Percentiles rank a stretch among this genome's conserved stretches.
phyloP scores from a whole-genome alignment of 257 asterid genomes.

The Solanum virginianum region DNA sequence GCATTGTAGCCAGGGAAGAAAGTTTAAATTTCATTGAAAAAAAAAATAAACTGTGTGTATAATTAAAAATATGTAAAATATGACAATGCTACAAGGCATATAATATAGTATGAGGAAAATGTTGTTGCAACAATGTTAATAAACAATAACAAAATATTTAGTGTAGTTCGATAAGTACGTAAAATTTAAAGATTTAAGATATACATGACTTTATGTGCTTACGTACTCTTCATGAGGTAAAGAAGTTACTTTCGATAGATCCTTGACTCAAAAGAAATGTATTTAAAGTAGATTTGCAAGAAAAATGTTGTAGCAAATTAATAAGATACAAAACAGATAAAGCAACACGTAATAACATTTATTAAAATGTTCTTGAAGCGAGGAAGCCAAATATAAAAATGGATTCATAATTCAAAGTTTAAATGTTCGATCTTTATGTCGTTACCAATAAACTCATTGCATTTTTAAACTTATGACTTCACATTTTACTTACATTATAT shows the following conservation, averaged over 20 bases:
- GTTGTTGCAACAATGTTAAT: background rate
- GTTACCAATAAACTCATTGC: background rate
- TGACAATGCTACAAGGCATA: background rate
- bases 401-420: no score
- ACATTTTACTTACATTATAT: no score
- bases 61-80: background rate
- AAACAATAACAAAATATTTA: background rate
- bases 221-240: accelerated
- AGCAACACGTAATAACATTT: no score
- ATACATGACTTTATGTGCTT: accelerated
- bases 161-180: background rate
- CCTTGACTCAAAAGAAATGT: background rate
- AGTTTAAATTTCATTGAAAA: background rate
- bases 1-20: background rate
- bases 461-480: background rate
- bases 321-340: no score
- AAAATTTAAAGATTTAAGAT: background rate
- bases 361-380: no score
- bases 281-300: background rate
- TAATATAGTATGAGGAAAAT: background rate
- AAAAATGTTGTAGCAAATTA: no score
- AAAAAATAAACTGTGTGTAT: background rate
- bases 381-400: no score
- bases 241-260: background rate
- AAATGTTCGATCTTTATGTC: no score